These are phyloP conservation scores for Cystobasidiaceae sp. DNA, from an alignment of 1,284 basidiomycete species.

Conservation along the genomic window DNA sequence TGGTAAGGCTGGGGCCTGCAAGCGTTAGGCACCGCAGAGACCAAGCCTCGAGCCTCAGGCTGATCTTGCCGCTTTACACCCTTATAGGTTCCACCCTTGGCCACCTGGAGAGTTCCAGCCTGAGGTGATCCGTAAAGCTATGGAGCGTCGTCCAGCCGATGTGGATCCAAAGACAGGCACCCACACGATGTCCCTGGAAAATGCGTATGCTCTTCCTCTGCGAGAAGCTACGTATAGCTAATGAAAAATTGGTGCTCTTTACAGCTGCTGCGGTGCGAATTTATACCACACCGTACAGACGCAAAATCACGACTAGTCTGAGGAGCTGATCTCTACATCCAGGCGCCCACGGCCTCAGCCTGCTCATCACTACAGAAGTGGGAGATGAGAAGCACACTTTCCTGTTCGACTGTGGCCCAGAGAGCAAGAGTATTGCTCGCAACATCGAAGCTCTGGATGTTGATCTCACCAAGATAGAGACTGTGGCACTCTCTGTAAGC, in stretches of 20 bases:
- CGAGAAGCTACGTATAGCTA: too few relatives aligned
- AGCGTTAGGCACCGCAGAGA: neutral
- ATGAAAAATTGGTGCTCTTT: constrained; percentile 49
- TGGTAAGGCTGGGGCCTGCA: constrained; percentile 52
- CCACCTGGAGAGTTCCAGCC: constrained; percentile 69
- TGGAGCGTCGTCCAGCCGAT: constrained; percentile 50
- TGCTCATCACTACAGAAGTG: constrained; percentile 58
- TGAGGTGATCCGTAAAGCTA: constrained; percentile 62
- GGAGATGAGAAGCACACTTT: constrained; percentile 54
- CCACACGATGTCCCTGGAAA: constrained; percentile 64
- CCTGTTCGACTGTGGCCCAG: constrained; percentile 75
- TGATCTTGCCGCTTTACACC: neutral
- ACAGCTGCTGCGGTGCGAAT: constrained; percentile 21
- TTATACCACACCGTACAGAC: neutral
- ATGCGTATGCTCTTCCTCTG: constrained; percentile 56
- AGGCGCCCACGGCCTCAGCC: constrained; percentile 77
- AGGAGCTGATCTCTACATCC: neutral
- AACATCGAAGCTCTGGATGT: constrained; percentile 62
- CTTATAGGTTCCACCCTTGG: constrained; percentile 60
- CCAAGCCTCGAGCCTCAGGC: neutral
- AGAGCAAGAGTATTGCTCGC: constrained; percentile 62
- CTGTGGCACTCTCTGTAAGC: constrained; percentile 57
- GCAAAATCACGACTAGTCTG: neutral
- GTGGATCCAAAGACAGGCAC: constrained; percentile 58
- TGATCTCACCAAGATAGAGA: constrained; percentile 56